Evolutionary conservation across 768 basidiomycete species (phyloP).

Genomic region (Xerocomus brunneocitrinus): DNA sequence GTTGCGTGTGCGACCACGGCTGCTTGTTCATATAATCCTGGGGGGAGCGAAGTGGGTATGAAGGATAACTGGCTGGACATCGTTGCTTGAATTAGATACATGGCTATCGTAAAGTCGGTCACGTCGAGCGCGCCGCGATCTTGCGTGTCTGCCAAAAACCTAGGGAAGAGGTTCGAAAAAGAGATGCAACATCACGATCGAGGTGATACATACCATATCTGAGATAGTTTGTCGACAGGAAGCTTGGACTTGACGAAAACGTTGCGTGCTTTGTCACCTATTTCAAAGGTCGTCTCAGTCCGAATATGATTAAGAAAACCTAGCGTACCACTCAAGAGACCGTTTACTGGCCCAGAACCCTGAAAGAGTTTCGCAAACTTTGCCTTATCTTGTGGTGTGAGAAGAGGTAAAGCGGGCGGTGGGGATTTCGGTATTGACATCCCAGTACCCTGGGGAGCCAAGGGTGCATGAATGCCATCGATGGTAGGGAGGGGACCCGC

Average conservation of each 20-base stretch:
- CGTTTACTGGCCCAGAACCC: conserved; percentile 64
- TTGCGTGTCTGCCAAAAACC: conserved; percentile 95
- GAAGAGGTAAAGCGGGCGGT: conserved; percentile 52
- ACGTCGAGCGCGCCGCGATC: conserved; percentile 84
- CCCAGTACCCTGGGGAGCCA: conserved; percentile 54
- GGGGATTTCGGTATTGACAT: conserved; percentile 62
- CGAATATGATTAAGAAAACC: neutral
- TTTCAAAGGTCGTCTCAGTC: conserved; percentile 1
- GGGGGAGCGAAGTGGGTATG: conserved; percentile 73
- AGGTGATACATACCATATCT: conserved; percentile 72
- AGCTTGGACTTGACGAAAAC: conserved; percentile 91
- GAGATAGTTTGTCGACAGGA: conserved; percentile 77
- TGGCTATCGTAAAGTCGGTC: conserved; percentile 90
- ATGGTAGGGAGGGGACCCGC: conserved; percentile 84
- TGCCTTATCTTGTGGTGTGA: conserved; percentile 74
- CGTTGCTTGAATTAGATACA: conserved; percentile 92
- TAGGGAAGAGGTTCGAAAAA: conserved; percentile 27
- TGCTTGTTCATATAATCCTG: conserved; percentile 83
- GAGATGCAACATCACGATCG: neutral
- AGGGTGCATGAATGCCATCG: conserved; percentile 52
- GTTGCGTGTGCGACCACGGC: conserved; percentile 50
- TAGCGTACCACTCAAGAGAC: conserved; percentile 67
- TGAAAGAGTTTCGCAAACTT: conserved; percentile 83
- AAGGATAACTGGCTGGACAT: conserved; percentile 76
- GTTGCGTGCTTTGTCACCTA: conserved; percentile 84